Evolutionary conservation across 805 yeast genomes (phyloP).

Genomic region (Pichia deserticola): DNA sequence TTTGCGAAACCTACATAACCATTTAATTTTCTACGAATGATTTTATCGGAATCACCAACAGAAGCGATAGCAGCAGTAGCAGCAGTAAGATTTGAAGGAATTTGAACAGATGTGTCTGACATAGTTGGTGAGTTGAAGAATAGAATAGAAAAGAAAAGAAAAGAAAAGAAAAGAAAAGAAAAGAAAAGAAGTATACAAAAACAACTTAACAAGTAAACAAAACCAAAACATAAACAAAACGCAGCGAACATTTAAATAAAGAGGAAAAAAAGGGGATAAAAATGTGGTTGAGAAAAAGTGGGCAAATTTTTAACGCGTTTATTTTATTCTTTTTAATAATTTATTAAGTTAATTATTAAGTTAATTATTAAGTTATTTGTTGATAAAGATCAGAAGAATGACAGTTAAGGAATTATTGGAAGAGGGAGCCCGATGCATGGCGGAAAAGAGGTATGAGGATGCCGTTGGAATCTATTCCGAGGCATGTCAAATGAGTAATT

Average conservation of each 20-base stretch:
- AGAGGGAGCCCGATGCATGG: constrained; percentile 58
- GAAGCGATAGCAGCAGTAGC: not conserved
- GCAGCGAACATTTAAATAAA: too few relatives aligned
- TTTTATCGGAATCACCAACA: constrained; percentile 30
- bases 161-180: not conserved
- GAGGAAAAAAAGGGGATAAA: not conserved
- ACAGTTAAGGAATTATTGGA: constrained; percentile 40
- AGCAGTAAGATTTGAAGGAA: not conserved
- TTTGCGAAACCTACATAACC: constrained; percentile 97
- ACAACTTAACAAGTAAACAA: not conserved
- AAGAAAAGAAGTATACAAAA: not conserved
- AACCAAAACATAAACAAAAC: not conserved
- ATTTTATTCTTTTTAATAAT: too few relatives aligned
- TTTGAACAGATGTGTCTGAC: not conserved
- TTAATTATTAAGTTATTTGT: too few relatives aligned
- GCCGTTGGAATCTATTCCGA: constrained; percentile 67
- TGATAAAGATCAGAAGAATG: not conserved
- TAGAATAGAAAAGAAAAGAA: not conserved
- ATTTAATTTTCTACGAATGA: constrained; percentile 75
- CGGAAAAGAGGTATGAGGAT: constrained; percentile 55
- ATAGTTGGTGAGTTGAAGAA: not conserved
- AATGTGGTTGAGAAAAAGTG: not conserved
- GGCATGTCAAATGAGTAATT: constrained; percentile 55
- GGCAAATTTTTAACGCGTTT: not conserved
- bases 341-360: too few relatives aligned